phyloP scores from a whole-genome alignment of 345 rosid species.

The Lagerstroemia speciosa region DNA sequence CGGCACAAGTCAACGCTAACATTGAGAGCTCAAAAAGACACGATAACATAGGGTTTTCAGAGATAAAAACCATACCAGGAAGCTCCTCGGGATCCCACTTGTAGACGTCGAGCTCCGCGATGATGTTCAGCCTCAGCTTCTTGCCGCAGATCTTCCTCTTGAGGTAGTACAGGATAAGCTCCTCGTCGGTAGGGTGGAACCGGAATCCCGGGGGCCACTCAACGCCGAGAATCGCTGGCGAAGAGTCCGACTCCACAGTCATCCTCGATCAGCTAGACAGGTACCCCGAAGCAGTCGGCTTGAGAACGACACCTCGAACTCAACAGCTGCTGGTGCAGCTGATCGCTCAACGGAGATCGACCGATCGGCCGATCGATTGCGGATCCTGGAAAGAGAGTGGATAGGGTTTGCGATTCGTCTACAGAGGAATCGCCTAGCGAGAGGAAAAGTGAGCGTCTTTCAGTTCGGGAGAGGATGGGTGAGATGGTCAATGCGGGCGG shows the following conservation, averaged over 20 bases:
- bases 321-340: background rate
- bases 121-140: constrained; percentile 44
- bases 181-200: constrained; percentile 94
- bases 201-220: constrained; percentile 89
- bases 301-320: background rate
- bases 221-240: constrained; percentile 12
- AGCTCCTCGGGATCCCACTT: constrained; percentile 92
- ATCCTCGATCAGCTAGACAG: constrained; percentile 2
- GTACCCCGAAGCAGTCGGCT: background rate
- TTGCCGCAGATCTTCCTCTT: constrained; percentile 69
- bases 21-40: background rate
- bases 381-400: background rate
- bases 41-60: background rate
- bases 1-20: background rate
- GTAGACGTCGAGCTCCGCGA: constrained; percentile 74
- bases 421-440: background rate
- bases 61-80: constrained; percentile 39
- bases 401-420: too few species aligned
- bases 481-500: constrained; percentile 3
- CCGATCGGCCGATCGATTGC: background rate
- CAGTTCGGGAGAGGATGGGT: background rate
- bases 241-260: constrained; percentile 18
- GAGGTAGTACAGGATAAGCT: constrained; percentile 60
- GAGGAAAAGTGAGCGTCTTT: background rate
- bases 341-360: background rate